A percentile compares a stretch with the other conserved stretches of the same genome.
phyloP scores from a whole-genome alignment of 2,329 filamentous ascomycete species.

The Cytospora chrysosperma region DNA sequence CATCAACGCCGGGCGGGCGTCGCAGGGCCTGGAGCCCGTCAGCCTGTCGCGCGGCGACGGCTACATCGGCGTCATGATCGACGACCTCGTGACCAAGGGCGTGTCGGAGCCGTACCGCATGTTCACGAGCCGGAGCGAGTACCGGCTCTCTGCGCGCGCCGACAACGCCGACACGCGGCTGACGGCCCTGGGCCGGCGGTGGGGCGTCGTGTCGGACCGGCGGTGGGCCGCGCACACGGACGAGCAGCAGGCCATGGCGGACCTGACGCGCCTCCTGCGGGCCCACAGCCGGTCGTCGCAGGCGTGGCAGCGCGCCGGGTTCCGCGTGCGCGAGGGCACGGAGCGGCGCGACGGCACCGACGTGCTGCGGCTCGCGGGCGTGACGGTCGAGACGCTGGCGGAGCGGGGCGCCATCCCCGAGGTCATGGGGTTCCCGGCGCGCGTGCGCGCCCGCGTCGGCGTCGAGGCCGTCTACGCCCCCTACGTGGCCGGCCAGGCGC shows the following conservation, averaged over 20 bases:
- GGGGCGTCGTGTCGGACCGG: constrained; percentile 74
- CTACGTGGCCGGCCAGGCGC: constrained; percentile 73
- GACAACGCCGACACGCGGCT: constrained; percentile 92
- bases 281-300: constrained; percentile 57
- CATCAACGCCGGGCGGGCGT: constrained; percentile 85
- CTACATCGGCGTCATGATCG: constrained; percentile 98
- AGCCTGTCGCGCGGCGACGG: constrained; percentile 79
- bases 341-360: constrained; percentile 73
- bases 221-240: constrained; percentile 73
- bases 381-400: constrained; percentile 57
- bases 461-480: constrained; percentile 87
- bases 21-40: constrained; percentile 63
- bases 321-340: constrained; percentile 66
- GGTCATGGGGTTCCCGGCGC: constrained; percentile 52
- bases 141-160: constrained; percentile 85
- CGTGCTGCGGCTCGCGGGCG: constrained; percentile 67
- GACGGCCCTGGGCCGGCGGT: constrained; percentile 72
- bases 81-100: constrained; percentile 94
- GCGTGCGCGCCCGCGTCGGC: constrained; percentile 66
- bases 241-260: constrained; percentile 64
- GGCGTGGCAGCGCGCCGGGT: constrained; percentile 69
- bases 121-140: constrained; percentile 96
- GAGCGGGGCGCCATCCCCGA: constrained; percentile 50
- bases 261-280: constrained; percentile 62
- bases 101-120: constrained; percentile 97